Conservation (phyloP, 2,329 filamentous ascomycete genomes). For the Aspergillus nomiae region DNA sequence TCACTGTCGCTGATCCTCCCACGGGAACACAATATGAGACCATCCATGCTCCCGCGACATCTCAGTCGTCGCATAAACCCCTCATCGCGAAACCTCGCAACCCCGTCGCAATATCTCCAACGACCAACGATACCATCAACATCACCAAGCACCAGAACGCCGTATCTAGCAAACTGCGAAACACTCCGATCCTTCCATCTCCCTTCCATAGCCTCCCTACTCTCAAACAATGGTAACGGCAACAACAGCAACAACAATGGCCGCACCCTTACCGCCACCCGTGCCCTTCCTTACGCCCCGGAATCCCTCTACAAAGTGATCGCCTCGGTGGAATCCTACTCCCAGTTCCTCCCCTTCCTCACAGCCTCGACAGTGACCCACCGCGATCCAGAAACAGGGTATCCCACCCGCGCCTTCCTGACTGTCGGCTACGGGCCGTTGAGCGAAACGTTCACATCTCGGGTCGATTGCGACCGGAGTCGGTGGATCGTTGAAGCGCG, state of each 20-base stretch:
- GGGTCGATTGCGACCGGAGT: conserved; percentile 74
- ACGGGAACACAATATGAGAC: conserved; percentile 9
- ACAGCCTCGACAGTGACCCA: conserved; percentile 73
- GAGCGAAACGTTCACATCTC: conserved; percentile 79
- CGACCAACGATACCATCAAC: background rate
- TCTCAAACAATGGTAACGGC: conserved; percentile 14
- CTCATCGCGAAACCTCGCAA: background rate
- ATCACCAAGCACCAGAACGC: background rate
- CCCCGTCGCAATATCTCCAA: background rate
- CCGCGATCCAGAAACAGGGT: conserved; percentile 59
- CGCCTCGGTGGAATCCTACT: conserved; percentile 84
- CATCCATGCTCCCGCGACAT: conserved; percentile 1
- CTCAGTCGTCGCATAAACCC: background rate
- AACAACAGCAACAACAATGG: conserved; percentile 32
- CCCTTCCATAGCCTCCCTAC: conserved; percentile 32
- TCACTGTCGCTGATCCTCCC: background rate
- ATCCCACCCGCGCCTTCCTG: conserved; percentile 74
- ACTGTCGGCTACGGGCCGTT: conserved; percentile 83
- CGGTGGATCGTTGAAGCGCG: conserved; percentile 70
- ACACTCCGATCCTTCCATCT: conserved; percentile 27
- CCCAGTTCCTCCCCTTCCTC: conserved; percentile 89
- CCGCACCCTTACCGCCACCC: conserved; percentile 71
- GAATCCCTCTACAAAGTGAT: conserved; percentile 78
- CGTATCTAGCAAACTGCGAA: background rate
- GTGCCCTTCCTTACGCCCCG: conserved; percentile 74